Conservation (phyloP, 768 basidiomycete genomes). For the Calocera cornea region DNA sequence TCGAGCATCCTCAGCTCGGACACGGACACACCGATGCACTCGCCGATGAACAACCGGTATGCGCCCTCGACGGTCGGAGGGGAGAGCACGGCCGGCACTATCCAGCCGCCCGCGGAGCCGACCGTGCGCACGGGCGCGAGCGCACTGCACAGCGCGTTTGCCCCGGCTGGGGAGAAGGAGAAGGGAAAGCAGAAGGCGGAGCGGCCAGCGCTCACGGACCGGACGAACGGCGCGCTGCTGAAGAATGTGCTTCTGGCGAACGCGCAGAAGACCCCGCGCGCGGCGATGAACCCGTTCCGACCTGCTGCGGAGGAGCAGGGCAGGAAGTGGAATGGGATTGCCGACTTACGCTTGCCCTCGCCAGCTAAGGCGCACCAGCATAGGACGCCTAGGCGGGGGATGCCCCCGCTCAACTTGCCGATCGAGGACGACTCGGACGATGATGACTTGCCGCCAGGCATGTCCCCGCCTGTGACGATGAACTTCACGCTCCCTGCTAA, state of each 20-base stretch:
- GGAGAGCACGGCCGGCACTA: neutral
- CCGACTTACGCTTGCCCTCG: constrained; percentile 51
- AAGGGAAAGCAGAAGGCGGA: neutral
- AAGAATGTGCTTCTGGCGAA: constrained; percentile 18
- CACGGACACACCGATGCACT: neutral
- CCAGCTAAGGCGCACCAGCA: constrained; percentile 33
- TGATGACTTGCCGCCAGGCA: constrained; percentile 22
- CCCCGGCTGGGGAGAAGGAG: neutral
- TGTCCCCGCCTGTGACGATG: constrained; percentile 44
- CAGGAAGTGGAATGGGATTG: constrained; percentile 55
- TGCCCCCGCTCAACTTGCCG: constrained; percentile 41
- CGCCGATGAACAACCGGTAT: neutral
- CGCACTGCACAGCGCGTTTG: neutral
- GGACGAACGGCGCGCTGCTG: constrained; percentile 18
- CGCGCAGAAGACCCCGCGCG: constrained; percentile 36
- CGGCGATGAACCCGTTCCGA: constrained; percentile 51
- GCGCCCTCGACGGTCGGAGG: neutral
- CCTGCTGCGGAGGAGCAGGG: constrained; percentile 38
- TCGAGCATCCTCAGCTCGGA: neutral
- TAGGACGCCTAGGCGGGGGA: constrained; percentile 19
- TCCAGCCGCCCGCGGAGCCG: neutral
- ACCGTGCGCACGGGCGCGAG: neutral
- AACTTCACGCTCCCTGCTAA: constrained; percentile 34
- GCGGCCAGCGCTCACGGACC: neutral
- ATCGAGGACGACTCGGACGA: constrained; percentile 30